Evolutionary conservation across 352 stramenopile species (phyloP), one percentile per base, ranked within the genome.

Genomic region (Discostella stelligera): DNA sequence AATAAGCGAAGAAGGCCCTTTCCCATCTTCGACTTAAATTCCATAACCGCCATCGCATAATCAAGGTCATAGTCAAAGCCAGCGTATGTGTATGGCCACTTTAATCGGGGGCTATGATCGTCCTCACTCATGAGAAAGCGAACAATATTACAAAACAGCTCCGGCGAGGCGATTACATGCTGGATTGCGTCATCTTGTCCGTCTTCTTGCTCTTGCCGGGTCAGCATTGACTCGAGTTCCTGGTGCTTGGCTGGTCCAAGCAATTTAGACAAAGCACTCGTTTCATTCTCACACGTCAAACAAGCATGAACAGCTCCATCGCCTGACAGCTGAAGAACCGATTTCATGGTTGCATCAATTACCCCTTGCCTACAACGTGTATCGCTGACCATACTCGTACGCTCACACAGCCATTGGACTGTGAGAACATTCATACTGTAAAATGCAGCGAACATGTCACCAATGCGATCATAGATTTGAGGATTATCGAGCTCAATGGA

Each of bases 401-500:
- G 37, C 10, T 86, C 59, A 44, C 79, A 88, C 14, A 92, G 68
- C 74, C 75, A 91, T 7, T 55, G n/a, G 0, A 91, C 58, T 20
- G 77, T 60, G 9, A 92, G 16, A 44, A 74, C 87, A n/a, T 85
- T 77, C 4, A 82, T 61, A 14, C 73, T 54, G 7, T 88, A 63
- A 65, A 90, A 81, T 0, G 54, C 67, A 20, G 18, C 59, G 13
- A 92, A 50, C 60, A 92, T 75, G n/a, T 84, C 71, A 32, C 72
- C 84, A 49, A 89, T 30, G 66, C 89, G 88, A 8, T 83, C 76
- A 63, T 79, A 90, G 0, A 66, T 78, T 46, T 62, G 53, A 25
- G 87, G 84, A 69, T 69, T 74, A 63, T 91, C 84, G 16, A 67
- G 63, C 10, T 80, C 75, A 60, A 85, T 83, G 37, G 50, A 72